Percentiles rank a stretch among this genome's conserved stretches.
These are phyloP conservation scores for Lobosporangium transversale DNA, from an alignment of 192 early-diverging fungal species.

Conservation along the genomic window DNA sequence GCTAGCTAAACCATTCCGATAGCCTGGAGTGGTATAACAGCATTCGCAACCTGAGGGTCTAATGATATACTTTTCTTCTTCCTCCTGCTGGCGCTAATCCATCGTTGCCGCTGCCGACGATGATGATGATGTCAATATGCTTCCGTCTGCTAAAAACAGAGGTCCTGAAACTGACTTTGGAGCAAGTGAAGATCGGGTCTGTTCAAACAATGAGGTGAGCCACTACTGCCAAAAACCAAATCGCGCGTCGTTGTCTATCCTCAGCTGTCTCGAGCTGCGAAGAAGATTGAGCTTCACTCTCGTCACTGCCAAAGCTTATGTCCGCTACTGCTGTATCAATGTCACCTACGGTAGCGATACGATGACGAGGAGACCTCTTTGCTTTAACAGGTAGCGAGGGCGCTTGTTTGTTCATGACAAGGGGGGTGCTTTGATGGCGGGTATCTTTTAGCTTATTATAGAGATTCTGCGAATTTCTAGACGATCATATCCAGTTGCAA, in stretches of 20 bases:
- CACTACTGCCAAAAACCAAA: slow-evolving; percentile 27
- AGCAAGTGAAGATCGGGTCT: slow-evolving; percentile 3
- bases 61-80: slow-evolving; percentile 50
- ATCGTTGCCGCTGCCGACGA: too few species aligned
- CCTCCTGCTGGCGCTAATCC: slow-evolving; percentile 27
- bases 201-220: slow-evolving; percentile 13
- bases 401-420: background rate
- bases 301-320: slow-evolving; percentile 18
- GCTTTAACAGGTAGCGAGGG: slow-evolving; percentile 1
- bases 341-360: too few species aligned
- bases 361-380: too few species aligned
- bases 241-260: too few species aligned
- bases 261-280: too few species aligned
- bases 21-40: slow-evolving; percentile 24
- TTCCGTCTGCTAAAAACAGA: background rate
- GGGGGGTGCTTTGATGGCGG: slow-evolving; percentile 41
- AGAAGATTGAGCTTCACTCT: too few species aligned
- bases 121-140: too few species aligned
- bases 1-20: slow-evolving; percentile 18
- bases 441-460: slow-evolving; percentile 19
- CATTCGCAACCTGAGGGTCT: slow-evolving; percentile 45
- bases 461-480: slow-evolving; percentile 3
- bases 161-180: slow-evolving; percentile 41
- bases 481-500: slow-evolving; percentile 32
- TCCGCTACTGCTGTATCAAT: slow-evolving; percentile 11